Evolutionary conservation across 495 filamentous ascomycete genomes (phyloP).

Genomic region (Xylaria telfairii): DNA sequence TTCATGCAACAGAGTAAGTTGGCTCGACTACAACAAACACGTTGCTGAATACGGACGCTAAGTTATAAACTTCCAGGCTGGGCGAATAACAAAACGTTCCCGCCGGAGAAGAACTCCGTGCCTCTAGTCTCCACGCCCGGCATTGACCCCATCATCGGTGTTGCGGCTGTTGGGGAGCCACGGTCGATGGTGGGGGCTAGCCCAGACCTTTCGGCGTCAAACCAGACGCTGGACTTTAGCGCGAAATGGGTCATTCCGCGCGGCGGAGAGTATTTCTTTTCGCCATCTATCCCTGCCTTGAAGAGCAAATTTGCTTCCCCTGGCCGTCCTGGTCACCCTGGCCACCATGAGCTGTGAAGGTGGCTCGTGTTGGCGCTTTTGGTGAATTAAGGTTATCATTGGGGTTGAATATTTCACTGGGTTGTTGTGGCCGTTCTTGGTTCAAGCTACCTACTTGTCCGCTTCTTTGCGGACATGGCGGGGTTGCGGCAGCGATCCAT

Average conservation of each 20-base stretch:
- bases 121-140: slow-evolving; percentile 27
- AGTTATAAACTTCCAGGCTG: neutral
- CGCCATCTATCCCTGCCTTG: slow-evolving; percentile 39
- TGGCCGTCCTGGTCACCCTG: neutral
- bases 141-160: slow-evolving; percentile 49
- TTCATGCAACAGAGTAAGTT: slow-evolving; percentile 43
- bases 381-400: neutral
- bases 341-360: slow-evolving; percentile 8
- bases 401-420: neutral
- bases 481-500: too few species aligned
- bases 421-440: neutral
- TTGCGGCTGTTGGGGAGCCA: neutral
- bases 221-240: slow-evolving; percentile 11
- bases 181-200: slow-evolving; percentile 29
- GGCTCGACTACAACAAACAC: too few species aligned
- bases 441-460: neutral
- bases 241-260: slow-evolving; percentile 38
- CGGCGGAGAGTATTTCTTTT: slow-evolving; percentile 52
- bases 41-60: neutral
- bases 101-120: neutral
- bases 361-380: neutral
- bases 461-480: too few species aligned
- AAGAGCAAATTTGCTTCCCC: slow-evolving; percentile 23
- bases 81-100: slow-evolving; percentile 13
- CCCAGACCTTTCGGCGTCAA: slow-evolving; percentile 23